Evolutionary conservation across 805 yeast species (phyloP), one percentile per base, ranked within the genome.

Genomic region (Kodamaea restingae): DNA sequence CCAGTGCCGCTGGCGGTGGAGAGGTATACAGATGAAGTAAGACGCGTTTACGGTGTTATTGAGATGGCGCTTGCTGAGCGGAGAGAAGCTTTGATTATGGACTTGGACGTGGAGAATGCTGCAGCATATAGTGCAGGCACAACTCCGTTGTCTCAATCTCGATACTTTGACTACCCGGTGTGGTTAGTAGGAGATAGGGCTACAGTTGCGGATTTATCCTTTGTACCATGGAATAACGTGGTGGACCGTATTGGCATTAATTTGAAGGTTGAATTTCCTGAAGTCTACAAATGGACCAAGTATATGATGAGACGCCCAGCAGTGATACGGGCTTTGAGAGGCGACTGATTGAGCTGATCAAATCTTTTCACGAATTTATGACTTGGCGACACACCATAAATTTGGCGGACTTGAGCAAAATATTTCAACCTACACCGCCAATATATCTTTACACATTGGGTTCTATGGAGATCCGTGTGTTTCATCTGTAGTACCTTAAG

Each of bases 211-310:
- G 98, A 90, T 61, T 70, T 90, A 54, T 78, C 91, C 15, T 90
- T 90, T 65, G 95, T 90, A 20, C 95, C 98, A 11, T 90, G 98
- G 98, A 90, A 90, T 61, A 90, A 88, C 54, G 96, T 90, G 12
- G 95, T 90, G 39, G 95, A 86, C 58, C 73, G 95, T 53, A 84
- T 90, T 39, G 97, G 96, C 6, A 87, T 90, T 46, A 86, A 85
- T 53, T 75, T 90, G 52, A 83, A 84, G 58, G 74, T 77, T 21
- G 97, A 90, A 59, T 88, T 84, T 56, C 96, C 96, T 1, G 97
- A 90, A 65, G 96, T 88, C 34, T 88, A 86, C 68, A 87, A 87
- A 60, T 90, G 96, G 97, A 90, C 96, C 8, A 83, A 84, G 58
- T 81, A 81, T 53, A 87, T 90, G 95, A 85, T 90, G 95, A 78